Evolutionary conservation across 768 basidiomycete species (phyloP).

Genomic region (Tylopilus sp.): DNA sequence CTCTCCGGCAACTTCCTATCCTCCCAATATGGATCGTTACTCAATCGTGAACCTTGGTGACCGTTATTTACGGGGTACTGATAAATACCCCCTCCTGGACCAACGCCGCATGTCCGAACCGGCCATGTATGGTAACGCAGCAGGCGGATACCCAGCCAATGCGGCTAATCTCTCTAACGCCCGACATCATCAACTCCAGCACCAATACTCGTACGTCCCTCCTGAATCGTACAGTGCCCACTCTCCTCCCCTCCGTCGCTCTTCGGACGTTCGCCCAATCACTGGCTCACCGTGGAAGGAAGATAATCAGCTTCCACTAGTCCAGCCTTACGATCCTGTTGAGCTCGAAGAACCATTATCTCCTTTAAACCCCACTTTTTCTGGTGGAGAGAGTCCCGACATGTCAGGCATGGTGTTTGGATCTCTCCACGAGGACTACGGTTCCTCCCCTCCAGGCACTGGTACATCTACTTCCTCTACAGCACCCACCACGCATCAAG

Average conservation of each 20-base stretch:
- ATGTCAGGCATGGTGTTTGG: slow-evolving; percentile 38
- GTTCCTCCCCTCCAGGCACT: slow-evolving; percentile 60
- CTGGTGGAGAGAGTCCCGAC: slow-evolving; percentile 39
- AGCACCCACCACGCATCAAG: slow-evolving; percentile 28
- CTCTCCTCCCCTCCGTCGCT: slow-evolving; percentile 44
- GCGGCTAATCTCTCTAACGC: slow-evolving; percentile 29
- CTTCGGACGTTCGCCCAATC: slow-evolving; percentile 42
- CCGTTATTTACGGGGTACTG: slow-evolving; percentile 39
- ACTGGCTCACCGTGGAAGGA: slow-evolving; percentile 34
- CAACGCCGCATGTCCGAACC: slow-evolving; percentile 72
- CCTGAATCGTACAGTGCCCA: slow-evolving; percentile 38
- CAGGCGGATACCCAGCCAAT: slow-evolving; percentile 35
- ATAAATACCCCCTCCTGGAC: slow-evolving; percentile 43
- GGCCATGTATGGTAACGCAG: slow-evolving; percentile 43
- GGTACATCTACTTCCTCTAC: slow-evolving; percentile 57
- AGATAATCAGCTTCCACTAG: slow-evolving; percentile 29
- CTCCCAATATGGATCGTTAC: slow-evolving; percentile 41
- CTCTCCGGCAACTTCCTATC: slow-evolving; percentile 39
- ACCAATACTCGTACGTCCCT: slow-evolving; percentile 34
- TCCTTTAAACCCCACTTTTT: slow-evolving; percentile 52
- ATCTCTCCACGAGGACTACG: slow-evolving; percentile 48
- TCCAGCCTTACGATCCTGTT: slow-evolving; percentile 34
- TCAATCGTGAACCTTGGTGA: slow-evolving; percentile 36
- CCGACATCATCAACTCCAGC: slow-evolving; percentile 43
- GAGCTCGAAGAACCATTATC: slow-evolving; percentile 50